phyloP scores from a whole-genome alignment of 805 yeast species.

The Saccharomyces jurei region DNA sequence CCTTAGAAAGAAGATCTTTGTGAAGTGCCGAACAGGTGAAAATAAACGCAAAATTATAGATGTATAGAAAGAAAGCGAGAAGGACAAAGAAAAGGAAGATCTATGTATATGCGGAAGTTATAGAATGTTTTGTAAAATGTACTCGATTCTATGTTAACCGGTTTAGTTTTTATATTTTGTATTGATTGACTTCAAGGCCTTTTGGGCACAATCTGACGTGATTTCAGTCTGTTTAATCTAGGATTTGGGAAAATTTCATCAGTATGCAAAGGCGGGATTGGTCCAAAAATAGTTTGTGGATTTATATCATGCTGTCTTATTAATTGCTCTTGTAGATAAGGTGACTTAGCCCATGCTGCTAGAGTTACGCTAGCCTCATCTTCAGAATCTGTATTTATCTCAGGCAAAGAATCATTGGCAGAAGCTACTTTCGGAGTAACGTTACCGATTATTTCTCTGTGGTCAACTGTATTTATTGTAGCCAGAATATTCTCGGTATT shows the following conservation, averaged over 20 bases:
- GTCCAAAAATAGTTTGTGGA: constrained; percentile 67
- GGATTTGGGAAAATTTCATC: constrained; percentile 52
- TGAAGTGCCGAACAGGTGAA: background rate
- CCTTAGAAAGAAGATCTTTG: constrained; percentile 41
- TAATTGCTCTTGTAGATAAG: constrained; percentile 42
- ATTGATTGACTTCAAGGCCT: background rate
- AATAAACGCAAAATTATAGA: background rate
- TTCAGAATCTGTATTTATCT: constrained; percentile 45
- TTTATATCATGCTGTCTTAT: constrained; percentile 45
- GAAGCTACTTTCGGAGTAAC: background rate
- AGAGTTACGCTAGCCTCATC: constrained; percentile 43
- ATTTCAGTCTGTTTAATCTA: constrained; percentile 44
- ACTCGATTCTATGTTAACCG: background rate
- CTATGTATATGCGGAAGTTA: background rate
- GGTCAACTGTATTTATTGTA: constrained; percentile 26
- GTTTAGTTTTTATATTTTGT: constrained; percentile 3
- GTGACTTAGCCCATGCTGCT: constrained; percentile 57
- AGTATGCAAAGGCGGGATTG: constrained; percentile 58
- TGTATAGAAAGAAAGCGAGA: background rate
- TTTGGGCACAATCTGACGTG: constrained; percentile 45
- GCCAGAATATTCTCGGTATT: constrained; percentile 12
- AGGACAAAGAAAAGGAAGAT: background rate
- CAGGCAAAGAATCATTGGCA: constrained; percentile 34
- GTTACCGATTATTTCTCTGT: constrained; percentile 22
- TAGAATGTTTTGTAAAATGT: background rate